Percentiles rank a stretch among this genome's conserved stretches.
Evolutionary conservation across 1,284 basidiomycete genomes (phyloP).

Genomic region (Kwoniella shivajii): DNA sequence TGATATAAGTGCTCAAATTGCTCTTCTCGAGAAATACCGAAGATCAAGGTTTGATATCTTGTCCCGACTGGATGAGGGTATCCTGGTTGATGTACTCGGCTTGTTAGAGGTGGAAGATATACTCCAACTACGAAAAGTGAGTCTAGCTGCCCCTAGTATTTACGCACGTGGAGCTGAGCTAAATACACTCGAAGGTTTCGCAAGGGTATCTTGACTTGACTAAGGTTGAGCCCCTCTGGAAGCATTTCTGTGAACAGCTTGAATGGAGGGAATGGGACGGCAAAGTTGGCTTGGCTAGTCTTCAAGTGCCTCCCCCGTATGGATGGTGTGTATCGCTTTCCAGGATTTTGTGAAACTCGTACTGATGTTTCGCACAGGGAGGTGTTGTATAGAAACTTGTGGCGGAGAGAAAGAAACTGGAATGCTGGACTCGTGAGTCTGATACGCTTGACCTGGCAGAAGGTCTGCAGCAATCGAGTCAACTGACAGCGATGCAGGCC

Average conservation of each 20-base stretch:
- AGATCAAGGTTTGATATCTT: constrained; percentile 79
- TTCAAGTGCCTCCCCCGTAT: constrained; percentile 61
- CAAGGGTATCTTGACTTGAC: constrained; percentile 72
- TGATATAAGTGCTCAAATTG: constrained; percentile 63
- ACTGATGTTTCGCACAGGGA: constrained; percentile 58
- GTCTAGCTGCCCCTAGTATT: constrained; percentile 58
- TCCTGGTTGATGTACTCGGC: constrained; percentile 68
- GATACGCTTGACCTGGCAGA: too few species aligned
- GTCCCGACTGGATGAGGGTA: constrained; percentile 67
- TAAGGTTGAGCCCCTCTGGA: constrained; percentile 74
- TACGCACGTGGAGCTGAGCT: constrained; percentile 12
- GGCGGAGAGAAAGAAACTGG: constrained; percentile 86
- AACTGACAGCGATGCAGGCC: constrained; percentile 57
- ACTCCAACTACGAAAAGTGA: constrained; percentile 52
- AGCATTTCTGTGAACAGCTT: constrained; percentile 41
- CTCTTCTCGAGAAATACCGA: constrained; percentile 77
- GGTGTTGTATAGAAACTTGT: constrained; percentile 74
- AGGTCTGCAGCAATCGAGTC: background rate
- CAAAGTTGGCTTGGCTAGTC: constrained; percentile 15
- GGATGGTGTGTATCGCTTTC: constrained; percentile 65
- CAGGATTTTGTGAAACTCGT: background rate
- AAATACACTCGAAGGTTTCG: constrained; percentile 61
- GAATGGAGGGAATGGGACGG: constrained; percentile 33
- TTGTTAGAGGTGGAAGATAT: constrained; percentile 68
- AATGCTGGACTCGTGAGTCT: constrained; percentile 32